Evolutionary conservation across 495 filamentous ascomycete genomes (phyloP), one percentile per base, ranked within the genome.

Genomic region (Penicillium taxi): DNA sequence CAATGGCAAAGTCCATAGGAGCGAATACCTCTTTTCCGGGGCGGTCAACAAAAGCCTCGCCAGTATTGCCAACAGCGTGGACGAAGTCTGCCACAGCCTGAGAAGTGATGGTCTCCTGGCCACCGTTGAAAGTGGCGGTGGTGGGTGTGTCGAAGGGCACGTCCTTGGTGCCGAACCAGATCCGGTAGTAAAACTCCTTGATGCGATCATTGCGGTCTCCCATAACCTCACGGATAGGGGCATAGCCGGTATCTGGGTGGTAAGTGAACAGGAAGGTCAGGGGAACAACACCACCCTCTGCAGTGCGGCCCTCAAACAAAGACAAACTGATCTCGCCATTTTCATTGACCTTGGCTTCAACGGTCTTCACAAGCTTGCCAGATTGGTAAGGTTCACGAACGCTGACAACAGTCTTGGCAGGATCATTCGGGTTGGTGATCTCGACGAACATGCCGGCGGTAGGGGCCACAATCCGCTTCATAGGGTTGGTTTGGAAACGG

Each of bases 1-100:
- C 91, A 42, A 98, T 96, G 39, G 91, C 91, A 47, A 96, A 98
- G 59, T 98, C 91, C 91, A 98, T 99, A 26, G 93, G 91, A 14
- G 91, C 93, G 48, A 79, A 89, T 48, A 94, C 84, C 52, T 85
- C 82, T 67, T 96, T 96, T 39, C 88, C 93, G 30, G 90, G 90
- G 16, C 90, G 79, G 39, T 96, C 89, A 28, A 98, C 90, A 42
- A 96, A 98, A n/a, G 93, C 91, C 55, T 96, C 91, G 20, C 91
- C 87, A 9, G 87, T 96, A 61, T 98, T 98, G 28, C 91, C 88
- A 41, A 98, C 91, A 27, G 91, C 93, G 55, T 98, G 89, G 11
- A 98, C 88, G 47, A 98, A 98, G 65, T 98, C 93, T 37, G 90
- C 90, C 55, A 98, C 95, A 35, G 82, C 88, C 47, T 94, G 83